Percentiles rank a stretch among this genome's conserved stretches.
These are phyloP conservation scores for Dichotomocladium elegans DNA, from an alignment of 371 early-diverging fungal genomes.

Conservation along the genomic window DNA sequence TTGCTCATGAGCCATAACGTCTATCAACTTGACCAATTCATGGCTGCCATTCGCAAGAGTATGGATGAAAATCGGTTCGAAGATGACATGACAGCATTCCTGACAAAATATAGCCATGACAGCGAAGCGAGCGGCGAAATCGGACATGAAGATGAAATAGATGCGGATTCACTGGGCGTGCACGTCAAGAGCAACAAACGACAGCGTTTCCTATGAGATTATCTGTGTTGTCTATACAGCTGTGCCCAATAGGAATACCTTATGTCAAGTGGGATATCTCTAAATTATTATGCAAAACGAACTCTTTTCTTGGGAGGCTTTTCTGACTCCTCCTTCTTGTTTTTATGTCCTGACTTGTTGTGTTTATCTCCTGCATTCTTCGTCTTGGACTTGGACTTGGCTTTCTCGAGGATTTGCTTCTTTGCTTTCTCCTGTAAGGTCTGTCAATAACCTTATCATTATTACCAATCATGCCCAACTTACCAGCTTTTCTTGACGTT, in stretches of 20 bases:
- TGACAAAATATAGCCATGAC: constrained; percentile 37
- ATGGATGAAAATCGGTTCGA: constrained; percentile 54
- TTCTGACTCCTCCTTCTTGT: neutral
- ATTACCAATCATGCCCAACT: too few species aligned
- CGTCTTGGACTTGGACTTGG: neutral
- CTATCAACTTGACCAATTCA: constrained; percentile 62
- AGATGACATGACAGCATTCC: constrained; percentile 38
- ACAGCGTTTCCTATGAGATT: constrained; percentile 23
- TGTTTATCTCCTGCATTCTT: neutral
- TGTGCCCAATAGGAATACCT: too few species aligned
- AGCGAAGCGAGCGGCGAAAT: constrained; percentile 26
- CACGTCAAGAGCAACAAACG: constrained; percentile 43
- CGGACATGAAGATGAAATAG: constrained; percentile 37
- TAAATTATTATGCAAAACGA: constrained; percentile 1
- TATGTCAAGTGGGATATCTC: too few species aligned
- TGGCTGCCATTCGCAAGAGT: constrained; percentile 54
- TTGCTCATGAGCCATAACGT: constrained; percentile 78
- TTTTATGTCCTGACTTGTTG: neutral
- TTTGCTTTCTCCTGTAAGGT: neutral
- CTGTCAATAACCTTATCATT: too few species aligned
- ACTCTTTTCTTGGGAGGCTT: neutral
- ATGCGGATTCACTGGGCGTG: constrained; percentile 33
- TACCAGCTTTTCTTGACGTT: constrained; percentile 1
- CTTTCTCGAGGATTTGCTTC: neutral
- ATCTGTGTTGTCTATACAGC: too few species aligned